These are phyloP conservation scores for Bisporella sp. DNA, from an alignment of 2,329 filamentous ascomycete species.

Conservation along the genomic window DNA sequence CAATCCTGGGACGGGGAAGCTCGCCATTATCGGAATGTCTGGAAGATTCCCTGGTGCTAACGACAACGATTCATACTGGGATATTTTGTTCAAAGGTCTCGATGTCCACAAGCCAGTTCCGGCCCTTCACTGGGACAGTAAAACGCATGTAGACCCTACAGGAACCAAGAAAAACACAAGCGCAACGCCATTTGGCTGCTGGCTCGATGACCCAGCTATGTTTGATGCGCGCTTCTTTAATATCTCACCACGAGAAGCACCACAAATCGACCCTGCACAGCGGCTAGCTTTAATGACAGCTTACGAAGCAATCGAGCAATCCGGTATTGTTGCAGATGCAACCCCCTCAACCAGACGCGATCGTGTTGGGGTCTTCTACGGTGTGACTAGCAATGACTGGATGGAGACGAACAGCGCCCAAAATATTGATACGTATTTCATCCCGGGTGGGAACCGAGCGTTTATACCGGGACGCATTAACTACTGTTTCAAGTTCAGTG, in stretches of 20 bases:
- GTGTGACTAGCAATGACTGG: slow-evolving; percentile 10
- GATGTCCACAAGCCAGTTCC: slow-evolving; percentile 58
- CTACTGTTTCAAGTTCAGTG: slow-evolving; percentile 34
- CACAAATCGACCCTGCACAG: slow-evolving; percentile 73
- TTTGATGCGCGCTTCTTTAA: slow-evolving; percentile 79
- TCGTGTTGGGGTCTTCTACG: slow-evolving; percentile 8
- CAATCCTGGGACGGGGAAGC: slow-evolving; percentile 45
- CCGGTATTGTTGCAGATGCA: slow-evolving; percentile 50
- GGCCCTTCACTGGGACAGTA: slow-evolving; percentile 60
- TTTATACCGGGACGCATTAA: slow-evolving; percentile 27
- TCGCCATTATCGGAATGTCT: slow-evolving; percentile 77
- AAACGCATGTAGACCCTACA: slow-evolving; percentile 61
- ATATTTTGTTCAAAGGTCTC: slow-evolving; percentile 63
- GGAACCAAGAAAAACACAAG: slow-evolving; percentile 69
- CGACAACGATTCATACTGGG: slow-evolving; percentile 64
- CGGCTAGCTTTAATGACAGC: slow-evolving; percentile 66
- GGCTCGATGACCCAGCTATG: slow-evolving; percentile 59
- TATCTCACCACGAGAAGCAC: slow-evolving; percentile 72
- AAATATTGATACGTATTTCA: slow-evolving; percentile 18
- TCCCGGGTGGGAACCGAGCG: slow-evolving; percentile 18
- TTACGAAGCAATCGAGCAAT: slow-evolving; percentile 74
- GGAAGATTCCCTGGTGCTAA: slow-evolving; percentile 66
- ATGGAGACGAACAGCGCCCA: slow-evolving; percentile 7
- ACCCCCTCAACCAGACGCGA: slow-evolving; percentile 31
- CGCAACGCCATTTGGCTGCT: slow-evolving; percentile 67